phyloP scores from a whole-genome alignment of 805 yeast genomes.

The Wickerhamomyces bovis region DNA sequence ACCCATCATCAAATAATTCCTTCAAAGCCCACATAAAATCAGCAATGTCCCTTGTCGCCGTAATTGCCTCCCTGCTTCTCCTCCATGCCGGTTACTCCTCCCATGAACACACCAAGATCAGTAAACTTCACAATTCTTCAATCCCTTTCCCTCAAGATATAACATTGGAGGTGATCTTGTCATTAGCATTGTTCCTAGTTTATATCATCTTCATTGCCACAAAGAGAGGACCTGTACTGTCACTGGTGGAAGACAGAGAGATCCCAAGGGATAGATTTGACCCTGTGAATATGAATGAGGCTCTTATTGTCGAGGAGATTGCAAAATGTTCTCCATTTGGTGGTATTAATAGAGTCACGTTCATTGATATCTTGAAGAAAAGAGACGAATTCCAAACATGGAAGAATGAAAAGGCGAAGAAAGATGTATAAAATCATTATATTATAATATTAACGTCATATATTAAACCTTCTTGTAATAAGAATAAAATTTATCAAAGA shows the following conservation, averaged over 20 bases:
- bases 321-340: conserved; percentile 6
- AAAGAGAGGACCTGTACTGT: background rate
- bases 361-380: conserved; percentile 5
- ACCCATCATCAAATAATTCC: too few relatives aligned
- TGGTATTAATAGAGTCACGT: conserved; percentile 2
- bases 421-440: too few relatives aligned
- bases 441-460: background rate
- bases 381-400: conserved; percentile 6
- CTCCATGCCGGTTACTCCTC: conserved; percentile 9
- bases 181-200: conserved; percentile 1
- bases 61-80: background rate
- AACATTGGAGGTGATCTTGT: conserved; percentile 1
- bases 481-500: conserved; percentile 15
- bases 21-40: too few relatives aligned
- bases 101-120: conserved; percentile 3
- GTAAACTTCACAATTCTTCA: background rate
- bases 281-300: conserved; percentile 1
- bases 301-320: conserved; percentile 4
- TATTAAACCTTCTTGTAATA: conserved; percentile 19
- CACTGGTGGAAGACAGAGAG: conserved; percentile 1
- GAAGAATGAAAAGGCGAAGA: conserved; percentile 3
- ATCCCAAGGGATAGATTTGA: background rate
- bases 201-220: conserved; percentile 4
- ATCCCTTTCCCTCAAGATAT: conserved; percentile 6
- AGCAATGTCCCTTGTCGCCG: background rate